Evolutionary conservation across 1,284 basidiomycete species (phyloP).

Genomic region (Leccinum solheimii): DNA sequence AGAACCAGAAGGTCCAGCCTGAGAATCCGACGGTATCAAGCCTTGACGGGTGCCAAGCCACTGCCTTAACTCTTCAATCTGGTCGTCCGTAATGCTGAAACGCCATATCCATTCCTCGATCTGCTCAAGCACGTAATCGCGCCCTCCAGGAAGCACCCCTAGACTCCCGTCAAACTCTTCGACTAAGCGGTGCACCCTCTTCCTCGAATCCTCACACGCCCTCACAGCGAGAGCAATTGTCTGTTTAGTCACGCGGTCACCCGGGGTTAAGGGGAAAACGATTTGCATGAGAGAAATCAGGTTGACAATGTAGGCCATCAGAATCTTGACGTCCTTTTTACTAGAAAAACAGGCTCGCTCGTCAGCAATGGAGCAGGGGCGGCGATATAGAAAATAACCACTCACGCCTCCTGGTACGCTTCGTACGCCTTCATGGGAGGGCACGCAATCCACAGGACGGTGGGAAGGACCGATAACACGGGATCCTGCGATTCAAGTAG

Average conservation of each 20-base stretch:
- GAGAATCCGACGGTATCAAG: not conserved
- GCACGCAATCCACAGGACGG: not conserved
- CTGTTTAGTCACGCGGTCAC: not conserved
- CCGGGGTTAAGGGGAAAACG: slow-evolving; percentile 12
- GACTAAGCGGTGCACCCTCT: not conserved
- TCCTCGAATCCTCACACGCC: slow-evolving; percentile 1
- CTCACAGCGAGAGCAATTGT: not conserved
- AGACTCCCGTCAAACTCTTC: not conserved
- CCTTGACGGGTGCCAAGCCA: not conserved
- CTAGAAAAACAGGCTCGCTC: not conserved
- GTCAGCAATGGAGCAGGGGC: not conserved
- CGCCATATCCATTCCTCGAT: slow-evolving; percentile 16
- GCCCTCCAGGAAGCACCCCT: slow-evolving; percentile 1
- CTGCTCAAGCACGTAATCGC: slow-evolving; percentile 13
- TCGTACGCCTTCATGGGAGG: slow-evolving; percentile 13
- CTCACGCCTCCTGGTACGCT: slow-evolving; percentile 14
- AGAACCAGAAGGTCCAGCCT: not conserved
- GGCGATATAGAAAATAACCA: not conserved
- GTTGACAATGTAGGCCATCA: slow-evolving; percentile 23
- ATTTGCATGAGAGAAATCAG: slow-evolving; percentile 26
- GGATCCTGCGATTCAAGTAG: not conserved
- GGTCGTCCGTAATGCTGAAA: slow-evolving; percentile 8
- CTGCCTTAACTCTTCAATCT: slow-evolving; percentile 5
- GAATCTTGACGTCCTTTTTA: not conserved
- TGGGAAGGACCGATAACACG: not conserved